Evolutionary conservation across 257 asterid genomes (phyloP), one percentile per base, ranked within the genome.

Genomic region (Misopates orontium): DNA sequence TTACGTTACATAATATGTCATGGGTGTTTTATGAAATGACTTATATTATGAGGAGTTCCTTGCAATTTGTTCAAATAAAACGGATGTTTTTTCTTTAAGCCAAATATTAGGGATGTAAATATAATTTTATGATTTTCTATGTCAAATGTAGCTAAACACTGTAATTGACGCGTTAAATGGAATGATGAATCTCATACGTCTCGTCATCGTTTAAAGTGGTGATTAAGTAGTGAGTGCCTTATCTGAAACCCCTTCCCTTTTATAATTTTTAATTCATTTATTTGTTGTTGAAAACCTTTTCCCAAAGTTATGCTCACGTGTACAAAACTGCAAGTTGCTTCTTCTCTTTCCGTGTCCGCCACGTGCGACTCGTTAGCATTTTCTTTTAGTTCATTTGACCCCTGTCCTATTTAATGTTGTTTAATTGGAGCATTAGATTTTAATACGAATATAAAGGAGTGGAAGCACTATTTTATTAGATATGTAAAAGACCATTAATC

Each of bases 281-380:
- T 45, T 39, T 14, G 9, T 41, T 4, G 50, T 60, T 56, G 14
- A 48, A 32, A 36, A 50, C 48, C 70, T 71, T 76, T 71, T 55
- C 32, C 8, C 64, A 63, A 55, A 66, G 68, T 67, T 22, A 63
- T 18, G 71, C 59, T 78, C 70, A 74, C 78, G 80, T 71, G 78
- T 71, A 71, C 71, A 66, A 21, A 63, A 78, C 55, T 67, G 22
- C 68, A 47, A 41, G 23, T 55, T n/a, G 65, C 66, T 44, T 21
- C 45, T 8, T 71, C 66, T 61, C 68, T 71, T 71, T 67, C 61
- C 75, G 68, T 64, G 20, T 16, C 55, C 69, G 75, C 73, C 78
- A 78, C 78, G 71, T 74, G 77, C 60, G 21, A 47, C 54, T 48
- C 49, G 21, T 23, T 36, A 20, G 8, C 4, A 25, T 7, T 24